A percentile compares a stretch with the other conserved stretches of the same genome.
phyloP scores from a whole-genome alignment of 2,329 filamentous ascomycete species.

The Corniculantispora saksenae region DNA sequence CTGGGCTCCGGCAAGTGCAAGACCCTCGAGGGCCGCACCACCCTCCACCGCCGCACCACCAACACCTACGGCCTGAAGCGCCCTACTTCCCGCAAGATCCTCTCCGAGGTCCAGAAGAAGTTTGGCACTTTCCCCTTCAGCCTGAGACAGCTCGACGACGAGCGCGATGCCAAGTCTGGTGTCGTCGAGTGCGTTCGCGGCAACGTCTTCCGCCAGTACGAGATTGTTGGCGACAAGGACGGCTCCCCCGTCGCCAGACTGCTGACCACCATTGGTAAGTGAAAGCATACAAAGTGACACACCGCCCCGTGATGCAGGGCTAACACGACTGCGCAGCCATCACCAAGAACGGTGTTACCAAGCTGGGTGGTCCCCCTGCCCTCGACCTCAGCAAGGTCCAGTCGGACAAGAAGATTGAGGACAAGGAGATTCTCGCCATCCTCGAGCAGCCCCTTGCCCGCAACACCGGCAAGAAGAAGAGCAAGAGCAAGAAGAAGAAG shows the following conservation, averaged over 20 bases:
- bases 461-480: conserved; percentile 91
- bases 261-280: conserved; percentile 89
- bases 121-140: conserved; percentile 98
- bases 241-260: conserved; percentile 79
- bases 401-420: conserved; percentile 96
- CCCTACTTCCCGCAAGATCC: conserved; percentile 85
- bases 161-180: conserved; percentile 92
- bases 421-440: conserved; percentile 93
- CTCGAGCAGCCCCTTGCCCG: conserved; percentile 84
- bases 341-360: conserved; percentile 94
- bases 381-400: conserved; percentile 81
- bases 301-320: background rate
- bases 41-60: conserved; percentile 87
- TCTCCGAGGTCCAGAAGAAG: conserved; percentile 95
- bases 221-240: conserved; percentile 94
- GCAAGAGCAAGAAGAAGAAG: conserved; percentile 80
- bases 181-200: conserved; percentile 94
- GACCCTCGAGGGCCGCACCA: conserved; percentile 81
- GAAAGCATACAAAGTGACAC: background rate
- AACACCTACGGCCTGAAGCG: conserved; percentile 94
- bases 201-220: conserved; percentile 92
- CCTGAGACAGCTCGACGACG: conserved; percentile 92
- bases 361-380: conserved; percentile 74
- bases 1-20: conserved; percentile 94
- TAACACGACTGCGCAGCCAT: conserved; percentile 61